Base-by-base conservation (phyloP, 208 protist species). In the Trypanosomatidae sp. region DNA sequence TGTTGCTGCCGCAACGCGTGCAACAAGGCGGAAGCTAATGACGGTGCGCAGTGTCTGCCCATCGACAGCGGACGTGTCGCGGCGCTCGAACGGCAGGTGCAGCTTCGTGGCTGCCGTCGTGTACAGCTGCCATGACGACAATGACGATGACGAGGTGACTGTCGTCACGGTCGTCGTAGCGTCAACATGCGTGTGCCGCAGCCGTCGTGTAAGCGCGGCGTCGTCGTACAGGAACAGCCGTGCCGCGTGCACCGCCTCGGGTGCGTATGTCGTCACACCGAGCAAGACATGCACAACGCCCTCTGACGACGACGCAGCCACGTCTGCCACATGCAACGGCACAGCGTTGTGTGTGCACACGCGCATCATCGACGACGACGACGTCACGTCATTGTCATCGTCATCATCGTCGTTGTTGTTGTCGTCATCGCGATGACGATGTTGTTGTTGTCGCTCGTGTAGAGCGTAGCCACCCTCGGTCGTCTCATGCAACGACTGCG, bases 231-330 rank as follows among this genome's bases (percentile, higher is more conserved):
- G 43, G 5, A 46, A 39, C 10, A 80, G 38, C 21, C 48, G 22
- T 5, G 44, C 41, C 24, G 54, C 41, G 11, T 51, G 32, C 5
- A 79, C 53, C 16, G 71, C 54, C 11, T 82, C 62, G 16, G 71
- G 55, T 0, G 38, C 4, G 10, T 71, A 64, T 16, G 80, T 83
- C 7, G 71, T 85, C 6, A 53, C 35, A 5, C 80, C 80, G 24
- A 89, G 38, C 20, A 89, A 55, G 24, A 82, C 46, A 15, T 71
- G 57, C 42, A 89, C 49, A 53, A 52, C 1, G 32, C 30, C 22
- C 71, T 68, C 47, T 59, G 52, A 48, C 60, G 65, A 33, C 6
- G 82, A 33, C 4, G 70, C 71, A 42, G 84, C 71, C n/a, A 80
- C 63, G 2, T 83, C 53, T 7, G 45, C 67, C 1, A 74, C 66